phyloP scores from a whole-genome alignment of 495 filamentous ascomycete genomes.

The Penicillium paradoxum region DNA sequence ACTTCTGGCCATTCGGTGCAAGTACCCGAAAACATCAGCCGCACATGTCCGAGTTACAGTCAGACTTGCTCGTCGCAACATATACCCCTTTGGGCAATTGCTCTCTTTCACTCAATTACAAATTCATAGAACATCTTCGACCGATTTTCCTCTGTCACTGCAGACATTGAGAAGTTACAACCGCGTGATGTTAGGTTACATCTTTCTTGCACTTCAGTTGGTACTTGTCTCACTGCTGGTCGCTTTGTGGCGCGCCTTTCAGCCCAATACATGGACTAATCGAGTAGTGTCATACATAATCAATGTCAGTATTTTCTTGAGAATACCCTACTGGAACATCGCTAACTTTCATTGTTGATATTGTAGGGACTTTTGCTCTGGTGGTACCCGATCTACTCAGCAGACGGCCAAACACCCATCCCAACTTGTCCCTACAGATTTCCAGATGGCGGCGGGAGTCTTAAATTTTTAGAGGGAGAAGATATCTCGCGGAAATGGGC shows the following conservation, averaged over 20 bases:
- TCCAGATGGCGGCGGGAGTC: background rate
- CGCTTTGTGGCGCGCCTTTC: background rate
- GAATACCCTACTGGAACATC: background rate
- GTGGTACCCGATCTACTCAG: background rate
- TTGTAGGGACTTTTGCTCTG: background rate
- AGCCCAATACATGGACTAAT: background rate
- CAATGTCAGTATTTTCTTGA: background rate
- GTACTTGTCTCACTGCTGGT: background rate
- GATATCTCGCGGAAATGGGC: constrained; percentile 52
- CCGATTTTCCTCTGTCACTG: background rate
- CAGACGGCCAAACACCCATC: constrained; percentile 16
- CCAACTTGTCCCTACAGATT: constrained; percentile 32
- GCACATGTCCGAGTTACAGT: background rate
- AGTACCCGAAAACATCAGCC: background rate
- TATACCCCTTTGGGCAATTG: background rate
- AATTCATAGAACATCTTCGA: background rate
- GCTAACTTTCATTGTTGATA: background rate
- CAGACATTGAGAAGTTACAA: background rate
- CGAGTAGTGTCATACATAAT: background rate
- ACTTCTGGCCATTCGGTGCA: background rate
- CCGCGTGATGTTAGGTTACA: background rate
- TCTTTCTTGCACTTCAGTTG: background rate
- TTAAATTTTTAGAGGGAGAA: constrained; percentile 36
- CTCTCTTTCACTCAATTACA: background rate
- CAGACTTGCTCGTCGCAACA: background rate